These are phyloP conservation scores for Coffea eugenioides DNA, from an alignment of 257 asterid species.

Conservation along the genomic window DNA sequence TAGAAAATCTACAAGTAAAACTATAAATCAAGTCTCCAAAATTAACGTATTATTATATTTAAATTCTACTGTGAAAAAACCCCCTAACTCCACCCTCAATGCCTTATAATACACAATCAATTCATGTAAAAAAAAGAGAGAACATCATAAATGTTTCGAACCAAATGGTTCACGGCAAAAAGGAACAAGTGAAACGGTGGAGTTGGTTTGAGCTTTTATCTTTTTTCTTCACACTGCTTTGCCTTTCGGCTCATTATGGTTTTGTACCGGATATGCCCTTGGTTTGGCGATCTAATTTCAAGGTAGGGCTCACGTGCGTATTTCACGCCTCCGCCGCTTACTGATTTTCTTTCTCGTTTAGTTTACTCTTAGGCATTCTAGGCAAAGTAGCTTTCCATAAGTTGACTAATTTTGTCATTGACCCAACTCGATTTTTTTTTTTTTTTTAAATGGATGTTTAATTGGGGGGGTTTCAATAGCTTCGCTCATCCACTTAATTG, in stretches of 20 bases:
- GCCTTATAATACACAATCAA: no score
- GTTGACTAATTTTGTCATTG: slow-evolving; percentile 1
- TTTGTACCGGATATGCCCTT: slow-evolving; percentile 9
- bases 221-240: background rate
- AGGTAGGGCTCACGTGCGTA: background rate
- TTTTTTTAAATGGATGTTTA: no score
- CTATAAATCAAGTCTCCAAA: no score
- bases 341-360: background rate
- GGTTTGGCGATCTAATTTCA: background rate
- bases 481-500: background rate
- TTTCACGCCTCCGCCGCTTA: background rate
- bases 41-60: no score
- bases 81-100: no score
- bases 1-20: no score
- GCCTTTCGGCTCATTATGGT: background rate
- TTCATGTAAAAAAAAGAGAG: no score
- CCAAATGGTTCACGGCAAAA: no score
- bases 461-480: background rate
- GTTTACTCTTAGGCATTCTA: background rate
- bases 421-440: background rate
- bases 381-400: background rate
- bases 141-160: no score
- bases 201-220: no score
- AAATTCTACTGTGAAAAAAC: no score
- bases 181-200: no score